Base-by-base conservation (phyloP, 345 rosid species). In the Angophora floribunda region DNA sequence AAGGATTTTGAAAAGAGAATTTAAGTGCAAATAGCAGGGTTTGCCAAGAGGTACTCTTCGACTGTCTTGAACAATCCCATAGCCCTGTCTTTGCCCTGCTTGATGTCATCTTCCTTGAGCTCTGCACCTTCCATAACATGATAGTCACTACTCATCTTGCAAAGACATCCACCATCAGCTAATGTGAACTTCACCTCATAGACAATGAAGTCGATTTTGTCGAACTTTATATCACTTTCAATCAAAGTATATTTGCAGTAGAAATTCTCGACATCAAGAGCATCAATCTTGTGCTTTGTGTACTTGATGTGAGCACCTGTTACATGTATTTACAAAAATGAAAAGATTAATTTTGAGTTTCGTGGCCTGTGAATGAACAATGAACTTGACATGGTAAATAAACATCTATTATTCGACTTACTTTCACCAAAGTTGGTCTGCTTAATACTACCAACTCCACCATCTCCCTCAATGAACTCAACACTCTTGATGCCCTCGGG, bases 11-110 rank as follows among this genome's bases (percentile, higher is more conserved):
- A 45, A 32, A 55, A 30, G 49, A 32, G 9, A 52, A 12, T 22
- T 89, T 15, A 86, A 30, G 45, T 49, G 30, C 84, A 91, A 28
- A 61, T 85, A 16, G 85, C 87, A 61, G 91, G 91, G 51, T 91
- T 87, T 9, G 92, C 91, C 53, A 85, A 12, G 50, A 89, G 88
- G 89, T 91, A 91, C 5, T 86, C 91, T 53, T 89, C 92, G 13
- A 91, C 59, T 15, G 86, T 90, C 85, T 88, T 89, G 85, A 52
- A 88, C 47, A 91, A 50, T 16, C 91, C 92, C 51, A 87, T 51
- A n/a, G 87, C 85, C 85, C 75, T 88, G 52, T 88, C 85, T 32
- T 86, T 88, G 1, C 90, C 87, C 21, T 52, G 52, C 50, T 52
- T 70, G 52, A 91, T 89, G 47, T 88, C 90, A 41, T 88, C 91